Percentiles rank a stretch among this genome's conserved stretches.
Conservation (phyloP, 2,329 filamentous ascomycete species). For the Trichoderma sp. region DNA sequence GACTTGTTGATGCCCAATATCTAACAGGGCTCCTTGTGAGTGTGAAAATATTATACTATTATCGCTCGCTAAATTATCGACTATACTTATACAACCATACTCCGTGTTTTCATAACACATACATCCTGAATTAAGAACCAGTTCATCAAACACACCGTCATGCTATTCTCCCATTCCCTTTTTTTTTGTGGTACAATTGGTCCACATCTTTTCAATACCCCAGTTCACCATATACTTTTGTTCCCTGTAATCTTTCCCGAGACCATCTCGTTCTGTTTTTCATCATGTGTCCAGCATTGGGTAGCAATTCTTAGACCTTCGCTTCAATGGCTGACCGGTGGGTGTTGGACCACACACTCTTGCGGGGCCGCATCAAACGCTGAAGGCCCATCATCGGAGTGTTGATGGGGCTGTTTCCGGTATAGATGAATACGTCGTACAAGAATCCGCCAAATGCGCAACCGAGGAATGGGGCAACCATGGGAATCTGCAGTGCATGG, state of each 20-base stretch:
- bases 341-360: constrained; percentile 38
- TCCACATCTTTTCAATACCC: neutral
- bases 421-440: constrained; percentile 67
- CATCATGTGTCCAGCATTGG: neutral
- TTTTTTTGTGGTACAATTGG: neutral
- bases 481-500: constrained; percentile 55
- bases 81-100: constrained; percentile 12
- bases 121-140: neutral
- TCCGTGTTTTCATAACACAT: neutral
- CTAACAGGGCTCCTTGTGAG: neutral
- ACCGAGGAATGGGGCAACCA: constrained; percentile 67
- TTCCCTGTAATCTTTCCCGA: constrained; percentile 7
- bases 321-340: constrained; percentile 23
- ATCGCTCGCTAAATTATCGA: constrained; percentile 6
- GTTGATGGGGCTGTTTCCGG: constrained; percentile 67
- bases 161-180: neutral
- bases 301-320: constrained; percentile 19
- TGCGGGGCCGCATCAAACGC: constrained; percentile 40
- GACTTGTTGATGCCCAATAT: neutral
- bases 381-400: constrained; percentile 62
- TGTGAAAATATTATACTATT: neutral
- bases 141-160: neutral
- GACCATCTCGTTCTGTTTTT: constrained; percentile 14
- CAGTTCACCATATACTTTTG: neutral
- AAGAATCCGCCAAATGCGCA: constrained; percentile 61